Conservation (phyloP, 148 eudicot genomes). For the Amaranthus palmeri region DNA sequence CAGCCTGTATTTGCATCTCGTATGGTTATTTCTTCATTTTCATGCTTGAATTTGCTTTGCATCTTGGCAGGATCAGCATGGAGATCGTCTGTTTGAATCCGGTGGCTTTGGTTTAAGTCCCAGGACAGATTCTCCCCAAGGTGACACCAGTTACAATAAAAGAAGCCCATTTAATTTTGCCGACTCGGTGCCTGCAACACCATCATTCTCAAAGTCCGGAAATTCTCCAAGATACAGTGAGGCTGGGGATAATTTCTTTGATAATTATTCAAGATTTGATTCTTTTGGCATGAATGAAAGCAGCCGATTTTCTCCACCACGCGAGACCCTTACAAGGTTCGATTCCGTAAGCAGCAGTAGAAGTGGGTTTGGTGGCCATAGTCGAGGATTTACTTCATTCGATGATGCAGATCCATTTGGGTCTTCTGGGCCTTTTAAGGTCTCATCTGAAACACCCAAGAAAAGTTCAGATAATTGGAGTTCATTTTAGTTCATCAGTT, state of each 20-base stretch:
- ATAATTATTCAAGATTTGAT: slow-evolving; percentile 54
- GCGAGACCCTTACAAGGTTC: slow-evolving; percentile 61
- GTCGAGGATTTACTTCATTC: slow-evolving; percentile 66
- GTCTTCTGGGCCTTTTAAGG: slow-evolving; percentile 81
- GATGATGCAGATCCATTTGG: slow-evolving; percentile 92
- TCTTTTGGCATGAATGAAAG: slow-evolving; percentile 44
- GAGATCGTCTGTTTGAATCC: slow-evolving; percentile 60
- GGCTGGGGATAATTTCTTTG: slow-evolving; percentile 60
- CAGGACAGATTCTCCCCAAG: slow-evolving; percentile 57
- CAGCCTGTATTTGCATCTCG: neutral
- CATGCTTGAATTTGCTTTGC: neutral
- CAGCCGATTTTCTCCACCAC: slow-evolving; percentile 46
- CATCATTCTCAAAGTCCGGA: slow-evolving; percentile 65
- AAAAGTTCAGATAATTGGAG: slow-evolving; percentile 75
- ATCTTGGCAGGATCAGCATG: slow-evolving; percentile 55
- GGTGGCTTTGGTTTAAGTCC: slow-evolving; percentile 63
- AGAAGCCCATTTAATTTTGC: slow-evolving; percentile 61
- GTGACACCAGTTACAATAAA: slow-evolving; percentile 40
- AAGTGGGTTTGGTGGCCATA: slow-evolving; percentile 52
- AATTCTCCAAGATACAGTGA: slow-evolving; percentile 65
- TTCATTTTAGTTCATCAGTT: slow-evolving; percentile 41
- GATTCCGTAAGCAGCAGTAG: slow-evolving; percentile 71
- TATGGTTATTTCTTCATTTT: neutral
- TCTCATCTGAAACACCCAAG: slow-evolving; percentile 60
- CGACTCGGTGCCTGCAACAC: slow-evolving; percentile 81